These are phyloP conservation scores for Hygrocybe coccinea DNA, from an alignment of 768 basidiomycete genomes.

Conservation along the genomic window DNA sequence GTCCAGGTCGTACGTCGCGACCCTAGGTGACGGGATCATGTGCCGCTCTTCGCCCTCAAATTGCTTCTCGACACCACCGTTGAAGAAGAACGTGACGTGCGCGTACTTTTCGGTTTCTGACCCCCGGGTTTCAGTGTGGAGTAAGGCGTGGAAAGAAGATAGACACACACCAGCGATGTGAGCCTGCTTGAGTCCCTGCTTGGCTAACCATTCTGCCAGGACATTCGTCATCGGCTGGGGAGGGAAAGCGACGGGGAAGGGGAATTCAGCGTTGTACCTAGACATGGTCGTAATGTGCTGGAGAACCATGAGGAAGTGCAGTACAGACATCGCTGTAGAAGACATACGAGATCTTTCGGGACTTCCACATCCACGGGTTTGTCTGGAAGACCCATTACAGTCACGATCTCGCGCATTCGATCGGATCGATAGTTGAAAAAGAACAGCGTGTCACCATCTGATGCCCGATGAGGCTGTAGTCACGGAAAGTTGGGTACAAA, in stretches of 20 bases:
- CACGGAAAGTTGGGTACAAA: conserved; percentile 1
- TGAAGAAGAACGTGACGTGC: conserved; percentile 98
- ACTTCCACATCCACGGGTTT: conserved; percentile 81
- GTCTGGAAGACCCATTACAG: conserved; percentile 73
- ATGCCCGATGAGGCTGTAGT: neutral
- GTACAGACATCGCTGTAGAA: neutral
- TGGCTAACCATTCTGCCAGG: conserved; percentile 85
- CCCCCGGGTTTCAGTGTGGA: neutral
- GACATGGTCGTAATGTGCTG: conserved; percentile 93
- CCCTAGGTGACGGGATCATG: conserved; percentile 90
- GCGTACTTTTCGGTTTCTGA: conserved; percentile 96
- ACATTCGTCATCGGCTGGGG: conserved; percentile 92
- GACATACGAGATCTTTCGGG: conserved; percentile 71
- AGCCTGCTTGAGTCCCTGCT: conserved; percentile 74
- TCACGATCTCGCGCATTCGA: conserved; percentile 87
- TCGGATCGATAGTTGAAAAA: conserved; percentile 98
- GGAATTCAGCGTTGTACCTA: conserved; percentile 84
- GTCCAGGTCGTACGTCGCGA: conserved; percentile 88
- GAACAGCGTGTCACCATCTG: conserved; percentile 86
- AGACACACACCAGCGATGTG: conserved; percentile 71
- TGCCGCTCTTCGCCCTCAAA: conserved; percentile 76
- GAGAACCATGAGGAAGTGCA: neutral
- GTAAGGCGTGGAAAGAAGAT: neutral
- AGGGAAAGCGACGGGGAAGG: conserved; percentile 89
- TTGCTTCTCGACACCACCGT: conserved; percentile 92